These are phyloP conservation scores for Vitis amurensis DNA, from an alignment of 164 flowering plant genomes.

Conservation along the genomic window DNA sequence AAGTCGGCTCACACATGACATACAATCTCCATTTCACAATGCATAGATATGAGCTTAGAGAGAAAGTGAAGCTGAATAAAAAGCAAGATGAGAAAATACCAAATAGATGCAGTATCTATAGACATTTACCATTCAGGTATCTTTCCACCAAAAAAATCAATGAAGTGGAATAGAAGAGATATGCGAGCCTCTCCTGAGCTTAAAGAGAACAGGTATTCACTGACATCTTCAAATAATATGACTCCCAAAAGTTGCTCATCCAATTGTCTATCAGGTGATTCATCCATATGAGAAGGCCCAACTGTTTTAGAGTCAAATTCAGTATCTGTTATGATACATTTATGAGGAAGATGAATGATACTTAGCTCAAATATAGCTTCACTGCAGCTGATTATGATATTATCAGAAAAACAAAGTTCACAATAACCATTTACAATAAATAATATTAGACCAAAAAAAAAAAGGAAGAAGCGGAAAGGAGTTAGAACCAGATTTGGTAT, in stretches of 20 bases:
- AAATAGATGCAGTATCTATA: not conserved
- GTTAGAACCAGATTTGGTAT: conserved; percentile 44
- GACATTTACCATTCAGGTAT: conserved; percentile 59
- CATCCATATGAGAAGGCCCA: conserved; percentile 25
- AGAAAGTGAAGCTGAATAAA: not conserved
- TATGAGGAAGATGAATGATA: too few relatives aligned
- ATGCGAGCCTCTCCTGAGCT: conserved; percentile 71
- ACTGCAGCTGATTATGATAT: not conserved
- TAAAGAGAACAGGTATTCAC: conserved; percentile 79
- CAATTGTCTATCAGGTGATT: conserved; percentile 37
- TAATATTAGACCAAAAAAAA: not conserved
- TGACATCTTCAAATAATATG: conserved; percentile 78
- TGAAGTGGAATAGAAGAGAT: conserved; percentile 62
- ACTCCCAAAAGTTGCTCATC: conserved; percentile 69
- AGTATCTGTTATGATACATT: not conserved
- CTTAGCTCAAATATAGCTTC: not conserved
- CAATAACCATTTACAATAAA: not conserved
- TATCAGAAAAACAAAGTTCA: not conserved
- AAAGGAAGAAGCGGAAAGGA: conserved; percentile 6
- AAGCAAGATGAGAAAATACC: not conserved
- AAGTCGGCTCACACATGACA: too few relatives aligned
- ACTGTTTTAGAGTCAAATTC: conserved; percentile 20
- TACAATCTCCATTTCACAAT: too few relatives aligned
- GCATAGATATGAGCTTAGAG: too few relatives aligned
- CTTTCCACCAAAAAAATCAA: conserved; percentile 87